Evolutionary conservation across 345 rosid genomes (phyloP).

Genomic region (Turnera subulata): DNA sequence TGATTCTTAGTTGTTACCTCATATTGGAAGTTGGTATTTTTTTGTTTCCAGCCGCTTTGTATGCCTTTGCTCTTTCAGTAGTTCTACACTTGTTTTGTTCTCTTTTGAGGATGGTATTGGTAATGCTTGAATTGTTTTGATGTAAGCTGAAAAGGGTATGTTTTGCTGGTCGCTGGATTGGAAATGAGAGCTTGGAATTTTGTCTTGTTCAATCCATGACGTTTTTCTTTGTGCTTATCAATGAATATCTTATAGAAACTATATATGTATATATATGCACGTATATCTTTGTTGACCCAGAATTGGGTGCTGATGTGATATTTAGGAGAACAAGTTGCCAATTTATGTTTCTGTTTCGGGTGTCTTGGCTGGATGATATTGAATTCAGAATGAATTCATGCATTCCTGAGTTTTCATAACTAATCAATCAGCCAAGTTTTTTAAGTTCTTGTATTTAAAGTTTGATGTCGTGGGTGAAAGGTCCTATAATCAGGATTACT

Average conservation of each 20-base stretch:
- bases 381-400: background rate
- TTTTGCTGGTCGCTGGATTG: constrained; percentile 2
- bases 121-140: background rate
- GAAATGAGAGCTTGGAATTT: background rate
- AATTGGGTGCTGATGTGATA: background rate
- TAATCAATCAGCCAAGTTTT: too few relatives aligned
- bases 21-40: constrained; percentile 10
- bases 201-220: too few relatives aligned
- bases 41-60: background rate
- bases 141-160: background rate
- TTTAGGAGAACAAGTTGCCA: background rate
- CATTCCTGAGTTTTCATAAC: background rate
- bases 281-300: background rate
- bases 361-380: background rate
- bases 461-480: too few relatives aligned
- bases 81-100: background rate
- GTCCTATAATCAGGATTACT: too few relatives aligned
- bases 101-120: background rate
- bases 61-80: background rate
- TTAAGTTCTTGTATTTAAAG: too few relatives aligned
- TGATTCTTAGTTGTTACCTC: constrained; percentile 7
- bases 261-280: too few relatives aligned
- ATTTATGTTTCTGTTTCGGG: background rate
- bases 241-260: too few relatives aligned
- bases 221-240: too few relatives aligned